Evolutionary conservation across 139 green algal genomes (phyloP).

Genomic region (Micractinium conductrix): DNA sequence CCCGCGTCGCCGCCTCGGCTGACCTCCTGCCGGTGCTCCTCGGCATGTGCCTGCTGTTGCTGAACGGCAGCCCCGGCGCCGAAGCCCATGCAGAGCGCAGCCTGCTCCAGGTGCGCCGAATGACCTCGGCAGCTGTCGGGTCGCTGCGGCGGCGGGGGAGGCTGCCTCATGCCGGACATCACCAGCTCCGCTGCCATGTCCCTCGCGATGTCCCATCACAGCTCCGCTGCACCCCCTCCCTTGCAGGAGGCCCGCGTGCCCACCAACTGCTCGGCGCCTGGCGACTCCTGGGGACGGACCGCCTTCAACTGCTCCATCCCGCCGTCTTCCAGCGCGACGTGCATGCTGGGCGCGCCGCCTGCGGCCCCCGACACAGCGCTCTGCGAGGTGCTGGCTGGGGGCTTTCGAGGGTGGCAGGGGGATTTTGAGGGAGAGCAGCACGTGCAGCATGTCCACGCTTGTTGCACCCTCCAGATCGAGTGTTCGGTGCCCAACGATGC

Average conservation of each 20-base stretch:
- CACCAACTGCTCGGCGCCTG: not conserved
- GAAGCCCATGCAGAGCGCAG: no score
- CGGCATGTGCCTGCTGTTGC: no score
- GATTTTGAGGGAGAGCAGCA: not conserved
- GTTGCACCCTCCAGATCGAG: no score
- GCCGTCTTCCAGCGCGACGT: not conserved
- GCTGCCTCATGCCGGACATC: not conserved
- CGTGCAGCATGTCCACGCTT: no score
- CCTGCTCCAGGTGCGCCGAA: no score
- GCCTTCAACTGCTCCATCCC: conserved; percentile 1
- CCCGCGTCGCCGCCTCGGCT: no score
- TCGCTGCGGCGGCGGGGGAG: not conserved
- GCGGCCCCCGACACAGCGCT: not conserved
- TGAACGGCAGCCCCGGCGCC: no score
- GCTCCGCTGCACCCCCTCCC: no score
- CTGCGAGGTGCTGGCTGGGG: not conserved
- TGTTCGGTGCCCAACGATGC: no score
- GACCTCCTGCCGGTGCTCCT: no score
- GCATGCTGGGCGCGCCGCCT: not conserved
- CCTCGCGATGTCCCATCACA: not conserved
- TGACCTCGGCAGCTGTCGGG: no score
- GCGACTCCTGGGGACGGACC: not conserved
- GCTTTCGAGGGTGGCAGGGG: not conserved
- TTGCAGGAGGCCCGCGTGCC: no score
- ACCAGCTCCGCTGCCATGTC: not conserved